phyloP scores from a whole-genome alignment of 2,329 filamentous ascomycete species.

The Hypomyces rosellus region DNA sequence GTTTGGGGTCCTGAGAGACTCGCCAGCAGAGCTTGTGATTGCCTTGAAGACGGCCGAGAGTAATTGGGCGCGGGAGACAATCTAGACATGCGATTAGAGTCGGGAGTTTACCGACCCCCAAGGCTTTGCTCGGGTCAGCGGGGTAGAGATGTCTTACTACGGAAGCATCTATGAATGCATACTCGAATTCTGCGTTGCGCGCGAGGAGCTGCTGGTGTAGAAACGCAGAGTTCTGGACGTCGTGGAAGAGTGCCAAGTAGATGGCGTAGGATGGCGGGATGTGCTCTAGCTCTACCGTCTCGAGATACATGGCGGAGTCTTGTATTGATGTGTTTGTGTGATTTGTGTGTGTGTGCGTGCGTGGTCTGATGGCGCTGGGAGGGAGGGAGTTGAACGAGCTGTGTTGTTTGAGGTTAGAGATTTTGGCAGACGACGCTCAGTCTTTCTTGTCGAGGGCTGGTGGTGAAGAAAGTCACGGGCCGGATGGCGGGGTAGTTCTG shows the following conservation, averaged over 20 bases:
- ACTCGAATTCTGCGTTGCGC: constrained; percentile 81
- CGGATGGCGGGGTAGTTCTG: too few relatives aligned
- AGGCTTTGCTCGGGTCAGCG: not conserved
- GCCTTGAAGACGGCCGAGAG: constrained; percentile 72
- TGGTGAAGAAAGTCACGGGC: too few relatives aligned
- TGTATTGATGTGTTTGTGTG: too few relatives aligned
- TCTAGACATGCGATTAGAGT: constrained; percentile 32
- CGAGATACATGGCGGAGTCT: constrained; percentile 42
- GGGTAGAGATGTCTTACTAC: constrained; percentile 48
- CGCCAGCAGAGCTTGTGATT: constrained; percentile 57
- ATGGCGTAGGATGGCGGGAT: constrained; percentile 61
- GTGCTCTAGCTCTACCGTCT: constrained; percentile 69
- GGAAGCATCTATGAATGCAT: constrained; percentile 84
- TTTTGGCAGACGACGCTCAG: too few relatives aligned
- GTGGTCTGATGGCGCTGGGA: too few relatives aligned
- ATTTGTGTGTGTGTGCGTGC: too few relatives aligned
- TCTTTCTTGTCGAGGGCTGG: too few relatives aligned
- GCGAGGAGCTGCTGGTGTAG: constrained; percentile 79
- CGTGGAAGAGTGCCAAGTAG: constrained; percentile 67
- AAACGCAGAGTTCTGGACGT: constrained; percentile 70
- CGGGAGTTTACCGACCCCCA: too few relatives aligned
- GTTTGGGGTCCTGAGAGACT: constrained; percentile 68
- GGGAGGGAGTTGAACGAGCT: too few relatives aligned
- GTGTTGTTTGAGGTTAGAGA: too few relatives aligned
- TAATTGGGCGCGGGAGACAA: constrained; percentile 66